Evolutionary conservation across 2,329 filamentous ascomycete genomes (phyloP), one percentile per base, ranked within the genome.

Genomic region (Stachybotrys echinatus): DNA sequence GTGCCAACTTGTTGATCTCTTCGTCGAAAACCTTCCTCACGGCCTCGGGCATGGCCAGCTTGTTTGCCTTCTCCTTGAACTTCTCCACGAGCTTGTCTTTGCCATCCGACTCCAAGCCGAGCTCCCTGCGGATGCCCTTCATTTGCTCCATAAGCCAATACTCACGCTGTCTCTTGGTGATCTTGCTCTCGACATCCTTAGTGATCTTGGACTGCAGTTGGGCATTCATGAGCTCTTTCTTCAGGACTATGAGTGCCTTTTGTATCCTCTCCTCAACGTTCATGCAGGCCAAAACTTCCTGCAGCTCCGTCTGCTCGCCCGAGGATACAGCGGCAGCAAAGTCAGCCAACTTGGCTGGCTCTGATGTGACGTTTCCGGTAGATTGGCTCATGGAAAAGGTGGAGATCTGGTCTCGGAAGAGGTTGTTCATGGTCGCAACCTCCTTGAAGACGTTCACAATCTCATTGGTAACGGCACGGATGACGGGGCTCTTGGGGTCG

Each of bases 101-200:
- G 56, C 95, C 94, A 64, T 99, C 94, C 6, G 90, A 95, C 67
- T 99, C 95, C 48, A 99, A 89, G 20, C 95, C 94, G 45, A 99
- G 82, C 70, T 99, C 94, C 51, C 94, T 83, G 51, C 90, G 87
- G 63, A 99, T 99, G 22, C 92, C 94, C 75, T 97, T 97, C 92
- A 99, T 96, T 68, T 99, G 95, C 71, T 99, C 94, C 90, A 96
- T 95, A 44, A 99, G 75, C 89, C 91, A 97, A 73, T 97, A 99
- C 65, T 99, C 94, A 48, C 94, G 85, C 67, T 99, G 94, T 23
- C 92, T 86, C 73, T 99, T 97, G 61, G 92, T 92, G 48, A 99
- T 97, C 72, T 96, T 96, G 63, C 83, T 90, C 68, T 97, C 94
- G 18, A 99, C 95, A 64, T 99, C 94, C 72, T 96, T 96, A 51